Percentiles rank a stretch among this genome's conserved stretches.
These are phyloP conservation scores for Cryptosporidium tyzzeri DNA, from an alignment of 169 alveolate genomes.

Conservation along the genomic window DNA sequence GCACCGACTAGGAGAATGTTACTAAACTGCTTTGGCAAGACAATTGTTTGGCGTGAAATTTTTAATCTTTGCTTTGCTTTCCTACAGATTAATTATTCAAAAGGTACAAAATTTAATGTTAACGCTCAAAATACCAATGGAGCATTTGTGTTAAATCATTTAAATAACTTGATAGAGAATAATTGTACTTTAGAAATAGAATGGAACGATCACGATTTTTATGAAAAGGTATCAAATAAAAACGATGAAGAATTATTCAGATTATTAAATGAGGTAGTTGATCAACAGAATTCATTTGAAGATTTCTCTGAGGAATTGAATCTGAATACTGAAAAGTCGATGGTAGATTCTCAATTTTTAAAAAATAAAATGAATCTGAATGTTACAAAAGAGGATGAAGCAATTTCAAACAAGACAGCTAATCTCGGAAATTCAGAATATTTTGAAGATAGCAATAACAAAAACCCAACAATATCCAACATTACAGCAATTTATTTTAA, in stretches of 20 bases:
- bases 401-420: not conserved
- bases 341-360: not conserved
- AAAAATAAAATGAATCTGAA: not conserved
- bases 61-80: conserved; percentile 36
- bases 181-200: conserved; percentile 33
- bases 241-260: conserved; percentile 54
- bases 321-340: not conserved
- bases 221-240: conserved; percentile 35
- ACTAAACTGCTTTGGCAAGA: conserved; percentile 44
- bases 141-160: conserved; percentile 30
- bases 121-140: conserved; percentile 26
- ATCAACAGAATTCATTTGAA: not conserved
- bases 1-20: conserved; percentile 6
- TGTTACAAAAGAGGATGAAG: not conserved
- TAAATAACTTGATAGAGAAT: conserved; percentile 29
- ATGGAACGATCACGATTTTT: conserved; percentile 65
- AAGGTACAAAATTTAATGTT: not conserved
- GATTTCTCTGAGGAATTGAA: not conserved
- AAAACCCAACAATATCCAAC: conserved; percentile 17
- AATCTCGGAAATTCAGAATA: not conserved
- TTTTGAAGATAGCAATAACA: not conserved
- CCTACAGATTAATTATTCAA: conserved; percentile 30
- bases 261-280: conserved; percentile 30
- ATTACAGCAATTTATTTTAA: conserved; percentile 8
- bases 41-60: conserved; percentile 67